Evolutionary conservation across 179 eudicot species (phyloP).

Genomic region (Dionaea muscipula): DNA sequence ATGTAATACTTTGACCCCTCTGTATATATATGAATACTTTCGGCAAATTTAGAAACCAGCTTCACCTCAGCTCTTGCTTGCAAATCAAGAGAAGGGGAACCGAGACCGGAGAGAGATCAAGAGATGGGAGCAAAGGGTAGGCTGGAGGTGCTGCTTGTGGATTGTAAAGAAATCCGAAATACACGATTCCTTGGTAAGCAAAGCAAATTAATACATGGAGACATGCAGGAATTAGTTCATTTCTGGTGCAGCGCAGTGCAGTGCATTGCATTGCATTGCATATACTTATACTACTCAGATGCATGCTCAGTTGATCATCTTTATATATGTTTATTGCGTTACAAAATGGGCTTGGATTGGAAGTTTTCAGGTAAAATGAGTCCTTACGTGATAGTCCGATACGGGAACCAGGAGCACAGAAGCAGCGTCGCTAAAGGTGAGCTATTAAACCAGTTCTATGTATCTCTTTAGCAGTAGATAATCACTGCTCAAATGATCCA

Average conservation of each 20-base stretch:
- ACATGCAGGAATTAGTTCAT: not conserved
- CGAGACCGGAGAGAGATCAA: too few relatives aligned
- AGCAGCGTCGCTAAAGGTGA: slow-evolving; percentile 19
- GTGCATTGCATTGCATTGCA: not conserved
- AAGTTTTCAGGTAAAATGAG: slow-evolving; percentile 5
- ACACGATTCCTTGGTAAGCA: slow-evolving; percentile 9
- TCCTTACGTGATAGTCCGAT: slow-evolving; percentile 19
- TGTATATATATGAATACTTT: too few relatives aligned
- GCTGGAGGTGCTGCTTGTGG: slow-evolving; percentile 16
- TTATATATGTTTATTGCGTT: slow-evolving; percentile 7
- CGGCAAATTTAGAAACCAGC: too few relatives aligned
- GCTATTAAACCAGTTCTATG: not conserved
- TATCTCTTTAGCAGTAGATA: too few relatives aligned
- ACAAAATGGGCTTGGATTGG: slow-evolving; percentile 6
- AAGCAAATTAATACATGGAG: not conserved
- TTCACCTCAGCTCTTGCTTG: too few relatives aligned
- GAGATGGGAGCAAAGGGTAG: slow-evolving; percentile 2
- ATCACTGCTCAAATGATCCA: too few relatives aligned
- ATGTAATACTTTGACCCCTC: too few relatives aligned
- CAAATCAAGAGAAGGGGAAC: too few relatives aligned
- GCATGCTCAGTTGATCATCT: not conserved
- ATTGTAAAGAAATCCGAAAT: slow-evolving; percentile 11
- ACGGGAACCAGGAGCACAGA: slow-evolving; percentile 15
- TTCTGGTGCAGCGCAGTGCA: not conserved
- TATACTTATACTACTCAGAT: too few relatives aligned